Evolutionary conservation across 495 filamentous ascomycete genomes (phyloP), one percentile per base, ranked within the genome.

Genomic region (Penicillium lagena): DNA sequence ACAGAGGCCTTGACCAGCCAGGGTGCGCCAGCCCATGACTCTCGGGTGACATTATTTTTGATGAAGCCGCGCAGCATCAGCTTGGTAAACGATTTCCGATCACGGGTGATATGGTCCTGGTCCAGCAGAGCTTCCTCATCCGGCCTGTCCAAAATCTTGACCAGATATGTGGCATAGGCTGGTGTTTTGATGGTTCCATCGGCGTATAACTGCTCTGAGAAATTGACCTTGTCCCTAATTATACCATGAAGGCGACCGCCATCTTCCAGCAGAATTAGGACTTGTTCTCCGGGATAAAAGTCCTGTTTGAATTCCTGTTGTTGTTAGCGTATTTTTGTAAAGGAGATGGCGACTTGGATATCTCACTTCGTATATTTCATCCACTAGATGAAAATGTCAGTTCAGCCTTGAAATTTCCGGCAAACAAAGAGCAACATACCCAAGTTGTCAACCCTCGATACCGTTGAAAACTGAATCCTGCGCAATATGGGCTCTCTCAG

Each of bases 41-140:
- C 94, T 46, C 90, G 75, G 10, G 83, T 88, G 11, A 95, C 85
- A 7, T 89, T 93, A 66, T 95, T 90, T 57, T 96, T 95, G 45
- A 99, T 88, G 49, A 96, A 97, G 2, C 89, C 86, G 28, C 90
- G 82, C 40, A 99, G 71, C 62, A 95, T 88, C 37, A 90, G 82
- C 67, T 99, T 99, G 33, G 91, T 95, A 64, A 97, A 99, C 6
- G 88, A 80, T 55, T 90, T 95, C 22, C 89, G 82, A 53, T 97
- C 93, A 12, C 93, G 85, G 35, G 77, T 82, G 51, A 98, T 83
- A 51, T 93, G 83, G 30, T 83, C 75, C 46, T 91, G 83, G 55
- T 94, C 87, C 32, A 94, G 72, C 13, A 88, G 68, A 37, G 82
- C 83, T 57, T 94, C 88, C 56, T 89, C 81, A 12, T 81, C 77